phyloP scores from a whole-genome alignment of 2,329 filamentous ascomycete species.

The Macrophomina tecta region DNA sequence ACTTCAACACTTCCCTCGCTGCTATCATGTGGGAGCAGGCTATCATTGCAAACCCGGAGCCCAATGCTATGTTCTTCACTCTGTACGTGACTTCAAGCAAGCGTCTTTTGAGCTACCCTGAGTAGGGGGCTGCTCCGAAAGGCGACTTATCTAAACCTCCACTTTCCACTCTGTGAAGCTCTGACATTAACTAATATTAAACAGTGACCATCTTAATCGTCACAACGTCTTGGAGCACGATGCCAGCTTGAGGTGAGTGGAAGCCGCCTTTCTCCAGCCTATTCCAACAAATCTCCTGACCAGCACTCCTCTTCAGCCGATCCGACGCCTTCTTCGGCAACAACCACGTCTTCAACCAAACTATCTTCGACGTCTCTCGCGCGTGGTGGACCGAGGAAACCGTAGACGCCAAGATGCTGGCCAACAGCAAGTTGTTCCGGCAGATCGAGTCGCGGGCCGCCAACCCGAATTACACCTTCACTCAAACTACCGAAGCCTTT shows the following conservation, averaged over 20 bases:
- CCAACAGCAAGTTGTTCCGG: slow-evolving; percentile 55
- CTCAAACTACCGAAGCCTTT: slow-evolving; percentile 50
- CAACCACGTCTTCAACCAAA: slow-evolving; percentile 60
- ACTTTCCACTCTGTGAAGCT: too few species aligned
- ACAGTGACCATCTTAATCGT: slow-evolving; percentile 48
- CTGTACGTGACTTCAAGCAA: background rate
- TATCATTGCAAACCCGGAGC: slow-evolving; percentile 32
- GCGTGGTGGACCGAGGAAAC: slow-evolving; percentile 54
- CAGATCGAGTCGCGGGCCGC: slow-evolving; percentile 52
- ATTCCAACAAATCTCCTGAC: background rate
- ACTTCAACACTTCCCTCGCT: slow-evolving; percentile 51
- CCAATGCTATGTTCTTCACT: slow-evolving; percentile 18
- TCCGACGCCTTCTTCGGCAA: slow-evolving; percentile 58
- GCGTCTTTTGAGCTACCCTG: too few species aligned
- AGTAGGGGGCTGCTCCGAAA: too few species aligned
- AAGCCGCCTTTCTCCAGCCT: background rate
- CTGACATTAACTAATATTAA: too few species aligned
- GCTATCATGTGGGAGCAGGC: slow-evolving; percentile 53
- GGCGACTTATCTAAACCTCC: too few species aligned
- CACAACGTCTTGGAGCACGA: slow-evolving; percentile 60
- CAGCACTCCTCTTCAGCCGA: slow-evolving; percentile 42
- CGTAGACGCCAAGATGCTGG: slow-evolving; percentile 49
- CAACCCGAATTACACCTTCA: slow-evolving; percentile 59
- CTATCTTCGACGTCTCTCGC: slow-evolving; percentile 55
- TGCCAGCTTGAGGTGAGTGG: slow-evolving; percentile 44